These are phyloP conservation scores for Albifimbria verrucaria DNA, from an alignment of 2,329 filamentous ascomycete genomes.

Conservation along the genomic window DNA sequence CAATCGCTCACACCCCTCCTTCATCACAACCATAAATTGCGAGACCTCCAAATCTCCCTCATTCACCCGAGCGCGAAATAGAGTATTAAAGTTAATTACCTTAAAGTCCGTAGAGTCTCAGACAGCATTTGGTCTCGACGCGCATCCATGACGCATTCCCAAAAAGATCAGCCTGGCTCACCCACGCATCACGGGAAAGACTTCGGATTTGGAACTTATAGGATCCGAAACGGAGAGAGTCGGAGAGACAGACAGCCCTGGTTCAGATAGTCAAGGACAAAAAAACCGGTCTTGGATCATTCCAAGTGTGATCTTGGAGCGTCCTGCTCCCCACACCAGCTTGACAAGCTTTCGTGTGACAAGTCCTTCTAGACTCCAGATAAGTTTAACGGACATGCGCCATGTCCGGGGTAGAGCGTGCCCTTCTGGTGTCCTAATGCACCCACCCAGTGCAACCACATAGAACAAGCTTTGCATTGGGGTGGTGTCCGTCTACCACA, in stretches of 20 bases:
- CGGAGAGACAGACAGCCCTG: too few relatives aligned
- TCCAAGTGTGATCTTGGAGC: neutral
- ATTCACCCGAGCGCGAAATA: neutral
- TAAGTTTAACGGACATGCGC: neutral
- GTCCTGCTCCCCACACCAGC: neutral
- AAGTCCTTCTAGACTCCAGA: neutral
- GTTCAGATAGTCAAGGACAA: too few relatives aligned
- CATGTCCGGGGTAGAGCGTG: neutral
- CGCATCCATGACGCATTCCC: neutral
- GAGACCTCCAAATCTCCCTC: neutral
- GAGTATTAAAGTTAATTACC: slow-evolving; percentile 1
- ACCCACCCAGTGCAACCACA: neutral
- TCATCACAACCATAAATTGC: too few relatives aligned
- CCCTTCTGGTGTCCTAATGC: neutral
- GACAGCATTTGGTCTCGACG: neutral
- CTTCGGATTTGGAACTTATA: too few relatives aligned
- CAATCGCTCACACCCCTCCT: neutral
- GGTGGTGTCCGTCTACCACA: neutral
- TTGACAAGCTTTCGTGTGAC: neutral
- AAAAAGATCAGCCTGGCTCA: too few relatives aligned
- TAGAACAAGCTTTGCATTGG: neutral
- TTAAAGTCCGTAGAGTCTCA: neutral
- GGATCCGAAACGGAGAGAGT: neutral
- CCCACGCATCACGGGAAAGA: too few relatives aligned
- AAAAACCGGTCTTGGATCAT: too few relatives aligned